These are phyloP conservation scores for Jackrogersella minutella DNA, from an alignment of 495 filamentous ascomycete genomes.

Conservation along the genomic window DNA sequence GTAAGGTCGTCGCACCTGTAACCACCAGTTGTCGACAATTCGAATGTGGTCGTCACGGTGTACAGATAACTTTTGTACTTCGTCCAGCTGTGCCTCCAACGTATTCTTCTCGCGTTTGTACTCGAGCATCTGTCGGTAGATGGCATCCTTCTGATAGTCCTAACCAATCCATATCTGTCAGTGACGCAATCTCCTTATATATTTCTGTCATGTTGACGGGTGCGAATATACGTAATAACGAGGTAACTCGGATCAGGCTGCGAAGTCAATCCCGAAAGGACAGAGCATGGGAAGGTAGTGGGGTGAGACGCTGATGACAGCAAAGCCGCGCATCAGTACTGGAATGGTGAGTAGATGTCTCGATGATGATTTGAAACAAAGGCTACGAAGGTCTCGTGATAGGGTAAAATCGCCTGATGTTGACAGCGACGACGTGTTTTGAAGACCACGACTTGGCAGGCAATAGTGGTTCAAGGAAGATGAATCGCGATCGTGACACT, in stretches of 20 bases:
- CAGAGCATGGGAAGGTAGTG: conserved; percentile 29
- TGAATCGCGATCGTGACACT: conserved; percentile 48
- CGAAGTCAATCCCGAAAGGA: conserved; percentile 26
- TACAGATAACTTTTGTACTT: conserved; percentile 74
- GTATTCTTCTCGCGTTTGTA: conserved; percentile 88
- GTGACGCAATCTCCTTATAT: conserved; percentile 31
- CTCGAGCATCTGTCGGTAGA: conserved; percentile 95
- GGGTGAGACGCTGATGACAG: conserved; percentile 35
- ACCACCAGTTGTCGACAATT: conserved; percentile 88
- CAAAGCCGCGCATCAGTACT: conserved; percentile 46
- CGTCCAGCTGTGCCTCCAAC: conserved; percentile 76
- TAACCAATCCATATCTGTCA: conserved; percentile 57
- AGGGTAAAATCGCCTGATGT: conserved; percentile 18
- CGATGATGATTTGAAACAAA: conserved; percentile 34
- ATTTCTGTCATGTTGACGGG: conserved; percentile 32
- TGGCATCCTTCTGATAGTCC: conserved; percentile 97
- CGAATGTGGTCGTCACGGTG: conserved; percentile 93
- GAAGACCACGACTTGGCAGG: conserved; percentile 19
- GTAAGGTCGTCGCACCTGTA: conserved; percentile 69
- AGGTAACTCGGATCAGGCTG: conserved; percentile 35
- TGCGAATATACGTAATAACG: conserved; percentile 36
- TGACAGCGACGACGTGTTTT: conserved; percentile 1
- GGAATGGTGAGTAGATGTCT: conserved; percentile 45
- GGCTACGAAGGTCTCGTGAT: conserved; percentile 32
- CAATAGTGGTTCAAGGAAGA: conserved; percentile 16